A percentile compares a stretch with the other conserved stretches of the same genome.
These are phyloP conservation scores for Aspergillus transmontanensis DNA, from an alignment of 2,329 filamentous ascomycete species.

Conservation along the genomic window DNA sequence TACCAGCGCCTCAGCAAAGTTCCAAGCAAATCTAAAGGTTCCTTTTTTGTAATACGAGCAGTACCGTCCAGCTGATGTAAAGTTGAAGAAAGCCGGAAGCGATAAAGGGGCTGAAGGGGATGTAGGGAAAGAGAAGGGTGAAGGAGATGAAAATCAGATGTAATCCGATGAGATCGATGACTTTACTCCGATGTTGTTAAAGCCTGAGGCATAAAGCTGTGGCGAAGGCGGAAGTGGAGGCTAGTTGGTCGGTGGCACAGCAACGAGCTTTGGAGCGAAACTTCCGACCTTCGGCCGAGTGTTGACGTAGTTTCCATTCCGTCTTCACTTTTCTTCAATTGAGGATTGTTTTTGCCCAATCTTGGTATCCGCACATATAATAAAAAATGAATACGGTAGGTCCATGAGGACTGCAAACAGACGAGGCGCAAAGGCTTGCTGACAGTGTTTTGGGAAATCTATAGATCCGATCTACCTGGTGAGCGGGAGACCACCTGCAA, in stretches of 20 bases:
- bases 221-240: background rate
- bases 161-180: constrained; percentile 6
- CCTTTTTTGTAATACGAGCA: background rate
- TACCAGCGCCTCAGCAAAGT: constrained; percentile 25
- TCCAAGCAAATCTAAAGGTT: constrained; percentile 5
- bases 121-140: background rate
- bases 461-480: constrained; percentile 63
- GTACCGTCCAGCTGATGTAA: background rate
- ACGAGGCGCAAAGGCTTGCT: constrained; percentile 7
- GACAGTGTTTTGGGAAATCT: constrained; percentile 5
- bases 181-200: background rate
- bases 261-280: constrained; percentile 3
- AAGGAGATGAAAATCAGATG: constrained; percentile 6
- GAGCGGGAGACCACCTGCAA: constrained; percentile 31
- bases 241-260: constrained; percentile 9
- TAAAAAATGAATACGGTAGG: constrained; percentile 57
- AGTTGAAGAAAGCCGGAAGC: background rate
- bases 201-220: constrained; percentile 28
- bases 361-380: background rate
- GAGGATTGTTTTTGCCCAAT: background rate
- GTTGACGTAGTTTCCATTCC: constrained; percentile 24
- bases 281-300: constrained; percentile 6
- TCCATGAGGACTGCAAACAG: background rate
- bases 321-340: constrained; percentile 12
- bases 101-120: constrained; percentile 1